Evolutionary conservation across 768 basidiomycete genomes (phyloP), one percentile per base, ranked within the genome.

Genomic region (Chlorophyllum brunneum): DNA sequence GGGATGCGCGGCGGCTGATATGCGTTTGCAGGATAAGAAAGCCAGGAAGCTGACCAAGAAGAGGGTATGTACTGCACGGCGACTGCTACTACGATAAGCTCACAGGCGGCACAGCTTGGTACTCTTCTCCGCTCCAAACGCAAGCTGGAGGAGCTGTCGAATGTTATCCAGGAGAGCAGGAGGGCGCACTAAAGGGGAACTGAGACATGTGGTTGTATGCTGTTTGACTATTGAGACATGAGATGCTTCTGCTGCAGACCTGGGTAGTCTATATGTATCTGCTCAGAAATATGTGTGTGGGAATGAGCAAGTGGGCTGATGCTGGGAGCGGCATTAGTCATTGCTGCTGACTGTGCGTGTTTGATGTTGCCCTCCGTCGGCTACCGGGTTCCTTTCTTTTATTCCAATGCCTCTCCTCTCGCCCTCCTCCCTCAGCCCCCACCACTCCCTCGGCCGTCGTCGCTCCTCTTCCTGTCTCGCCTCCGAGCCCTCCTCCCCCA

Each of bases 1-100:
- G 18, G 13, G 40, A 36, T 24, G 13, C 23, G 16, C 40, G 33
- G 13, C 29, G 15, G 24, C 26, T 54, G 41, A 42, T 20, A 20
- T 34, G 37, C 43, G 24, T 37, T 49, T 42, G 52, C 64, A 93
- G 93, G 95, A 99, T 72, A 99, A 99, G 85, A 98, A 95, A 76
- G 95, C 95, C 55, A 82, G 93, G 71, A 98, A 98, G 79, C 78
- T 98, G 80, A 95, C 94, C 63, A 99, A 99, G 86, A 98, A 95
- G 80, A 86, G 94, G 80, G 95, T 97, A 65, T 62, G 86, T 44
- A 27, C 83, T 27, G 22, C 10, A 26, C 22, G 22, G 22, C 15
- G 23, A n/a, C 23, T 26, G 11, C 36, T n/a, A 15, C 5, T 7
- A 4, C 4, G 36, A 37, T 37, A n/a, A 15, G 36, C 15, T 37